Conservation (phyloP, 805 yeast genomes). For the Wickerhamomyces bovis region DNA sequence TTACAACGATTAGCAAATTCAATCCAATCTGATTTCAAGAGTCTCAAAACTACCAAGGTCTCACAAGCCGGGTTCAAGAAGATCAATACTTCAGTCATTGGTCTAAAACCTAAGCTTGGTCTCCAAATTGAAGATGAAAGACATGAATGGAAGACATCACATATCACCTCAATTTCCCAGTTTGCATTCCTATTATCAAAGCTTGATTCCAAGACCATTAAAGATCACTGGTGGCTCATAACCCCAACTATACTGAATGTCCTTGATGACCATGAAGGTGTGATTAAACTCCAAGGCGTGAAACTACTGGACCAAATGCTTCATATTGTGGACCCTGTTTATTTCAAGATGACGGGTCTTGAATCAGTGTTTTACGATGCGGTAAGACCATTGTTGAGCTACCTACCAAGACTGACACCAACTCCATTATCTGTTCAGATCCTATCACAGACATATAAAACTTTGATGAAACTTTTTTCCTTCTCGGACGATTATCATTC, state of each 20-base stretch:
- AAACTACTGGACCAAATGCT: constrained; percentile 11
- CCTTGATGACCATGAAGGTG: constrained; percentile 24
- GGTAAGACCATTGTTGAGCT: constrained; percentile 18
- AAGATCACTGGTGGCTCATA: constrained; percentile 22
- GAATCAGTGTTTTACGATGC: constrained; percentile 16
- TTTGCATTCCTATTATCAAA: constrained; percentile 6
- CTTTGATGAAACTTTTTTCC: constrained; percentile 9
- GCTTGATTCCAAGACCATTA: constrained; percentile 2
- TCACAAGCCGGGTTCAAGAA: constrained; percentile 19
- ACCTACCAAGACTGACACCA: constrained; percentile 23
- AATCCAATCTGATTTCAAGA: constrained; percentile 10
- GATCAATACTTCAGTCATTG: not conserved
- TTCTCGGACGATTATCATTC: not conserved
- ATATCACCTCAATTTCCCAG: constrained; percentile 15
- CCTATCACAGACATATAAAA: constrained; percentile 13
- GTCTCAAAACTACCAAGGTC: constrained; percentile 7
- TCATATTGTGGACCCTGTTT: constrained; percentile 11
- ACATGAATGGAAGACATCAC: constrained; percentile 11
- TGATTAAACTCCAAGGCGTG: constrained; percentile 21
- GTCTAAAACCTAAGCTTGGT: constrained; percentile 14
- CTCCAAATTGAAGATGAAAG: constrained; percentile 9
- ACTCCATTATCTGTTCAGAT: constrained; percentile 11
- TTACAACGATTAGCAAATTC: not conserved
- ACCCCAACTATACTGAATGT: constrained; percentile 22
- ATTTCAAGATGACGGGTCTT: constrained; percentile 15